A percentile compares a stretch with the other conserved stretches of the same genome.
phyloP scores from a whole-genome alignment of 2,329 filamentous ascomycete species.

The Pseudogymnoascus pannorum region DNA sequence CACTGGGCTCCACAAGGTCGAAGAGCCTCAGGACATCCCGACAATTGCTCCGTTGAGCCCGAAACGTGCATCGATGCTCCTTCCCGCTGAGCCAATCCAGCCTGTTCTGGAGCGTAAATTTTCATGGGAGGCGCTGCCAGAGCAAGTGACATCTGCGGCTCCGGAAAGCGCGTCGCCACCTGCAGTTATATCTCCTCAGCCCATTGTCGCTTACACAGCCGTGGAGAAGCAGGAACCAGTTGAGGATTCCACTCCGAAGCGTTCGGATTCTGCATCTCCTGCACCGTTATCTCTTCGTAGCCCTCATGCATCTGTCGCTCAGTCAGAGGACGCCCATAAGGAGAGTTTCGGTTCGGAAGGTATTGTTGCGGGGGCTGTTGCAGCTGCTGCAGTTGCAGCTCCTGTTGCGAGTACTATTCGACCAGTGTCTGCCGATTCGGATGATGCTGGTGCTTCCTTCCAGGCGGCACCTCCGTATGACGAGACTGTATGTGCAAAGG shows the following conservation, averaged over 20 bases:
- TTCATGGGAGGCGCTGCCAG: slow-evolving; percentile 36
- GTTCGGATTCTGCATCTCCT: background rate
- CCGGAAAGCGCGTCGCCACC: background rate
- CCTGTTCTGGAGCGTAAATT: slow-evolving; percentile 27
- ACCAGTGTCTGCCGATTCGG: background rate
- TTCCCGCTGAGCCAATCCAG: slow-evolving; percentile 13
- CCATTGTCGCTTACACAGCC: background rate
- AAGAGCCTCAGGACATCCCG: slow-evolving; percentile 5
- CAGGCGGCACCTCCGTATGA: background rate
- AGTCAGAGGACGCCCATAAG: background rate
- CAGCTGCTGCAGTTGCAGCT: background rate
- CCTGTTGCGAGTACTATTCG: background rate
- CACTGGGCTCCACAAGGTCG: background rate
- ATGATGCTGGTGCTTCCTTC: background rate
- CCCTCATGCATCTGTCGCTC: background rate
- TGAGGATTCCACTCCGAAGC: background rate
- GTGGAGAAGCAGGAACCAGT: background rate
- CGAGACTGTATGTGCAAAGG: background rate
- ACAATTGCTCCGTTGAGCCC: slow-evolving; percentile 20
- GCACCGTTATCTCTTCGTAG: slow-evolving; percentile 1
- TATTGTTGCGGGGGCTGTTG: background rate
- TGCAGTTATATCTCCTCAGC: background rate
- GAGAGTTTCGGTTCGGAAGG: background rate
- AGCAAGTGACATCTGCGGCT: slow-evolving; percentile 11
- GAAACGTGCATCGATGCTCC: background rate